phyloP scores from a whole-genome alignment of 163 green algal genomes.

The Chlorella variabilis region DNA sequence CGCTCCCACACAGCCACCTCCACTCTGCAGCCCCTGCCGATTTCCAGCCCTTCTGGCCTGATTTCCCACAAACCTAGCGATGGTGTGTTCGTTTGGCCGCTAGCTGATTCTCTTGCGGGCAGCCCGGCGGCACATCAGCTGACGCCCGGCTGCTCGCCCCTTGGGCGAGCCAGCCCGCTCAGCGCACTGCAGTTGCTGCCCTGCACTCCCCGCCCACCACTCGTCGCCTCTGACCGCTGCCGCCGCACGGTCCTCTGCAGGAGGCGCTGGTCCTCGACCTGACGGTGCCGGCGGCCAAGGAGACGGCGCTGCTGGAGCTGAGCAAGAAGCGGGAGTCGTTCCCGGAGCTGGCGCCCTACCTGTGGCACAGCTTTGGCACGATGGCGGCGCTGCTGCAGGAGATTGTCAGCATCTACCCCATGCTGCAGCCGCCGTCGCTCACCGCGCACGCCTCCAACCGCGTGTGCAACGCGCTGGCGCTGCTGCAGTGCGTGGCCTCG shows the following conservation, averaged over 20 bases:
- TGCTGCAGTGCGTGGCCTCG: slow-evolving; percentile 96
- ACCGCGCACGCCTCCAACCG: slow-evolving; percentile 97
- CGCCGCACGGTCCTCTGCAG: no score
- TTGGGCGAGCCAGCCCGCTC: no score
- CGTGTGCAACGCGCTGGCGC: slow-evolving; percentile 97
- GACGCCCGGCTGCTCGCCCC: no score
- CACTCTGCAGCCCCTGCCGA: no score
- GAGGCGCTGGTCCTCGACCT: slow-evolving; percentile 60
- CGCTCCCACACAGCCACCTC: no score
- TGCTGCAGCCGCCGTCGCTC: slow-evolving; percentile 91
- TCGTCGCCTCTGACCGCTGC: no score
- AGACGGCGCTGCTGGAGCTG: slow-evolving; percentile 97
- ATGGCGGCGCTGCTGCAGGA: slow-evolving; percentile 96
- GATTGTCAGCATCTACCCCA: slow-evolving; percentile 98
- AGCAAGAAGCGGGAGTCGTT: slow-evolving; percentile 96
- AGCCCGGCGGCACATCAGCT: no score
- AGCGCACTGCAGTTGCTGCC: no score
- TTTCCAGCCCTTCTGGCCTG: no score
- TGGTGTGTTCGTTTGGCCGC: no score
- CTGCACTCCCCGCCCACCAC: background rate
- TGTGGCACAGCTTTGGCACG: slow-evolving; percentile 98
- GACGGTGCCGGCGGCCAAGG: slow-evolving; percentile 74
- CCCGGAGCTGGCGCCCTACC: slow-evolving; percentile 93
- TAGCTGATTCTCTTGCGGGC: no score
- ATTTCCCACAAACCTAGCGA: no score